Evolutionary conservation across 805 yeast genomes (phyloP).

Genomic region (Yarrowia deformans): DNA sequence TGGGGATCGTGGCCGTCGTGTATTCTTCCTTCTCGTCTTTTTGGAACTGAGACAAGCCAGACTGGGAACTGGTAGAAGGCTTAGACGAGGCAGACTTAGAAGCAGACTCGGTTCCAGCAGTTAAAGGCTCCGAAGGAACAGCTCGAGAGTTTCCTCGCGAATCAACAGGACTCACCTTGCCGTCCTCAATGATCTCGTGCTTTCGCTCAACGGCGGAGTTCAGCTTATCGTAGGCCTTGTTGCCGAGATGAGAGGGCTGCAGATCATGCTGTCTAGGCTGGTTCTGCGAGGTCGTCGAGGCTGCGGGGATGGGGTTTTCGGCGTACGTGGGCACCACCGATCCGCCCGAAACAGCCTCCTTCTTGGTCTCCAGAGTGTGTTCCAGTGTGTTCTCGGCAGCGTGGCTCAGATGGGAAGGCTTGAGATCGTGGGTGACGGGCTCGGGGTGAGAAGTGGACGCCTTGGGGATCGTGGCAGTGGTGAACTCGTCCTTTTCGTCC

Average conservation of each 20-base stretch:
- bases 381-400: slow-evolving; percentile 8
- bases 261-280: slow-evolving; percentile 9
- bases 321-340: slow-evolving; percentile 8
- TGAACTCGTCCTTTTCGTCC: slow-evolving; percentile 10
- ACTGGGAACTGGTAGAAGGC: too few species aligned
- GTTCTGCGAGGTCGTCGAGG: slow-evolving; percentile 17
- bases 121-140: neutral
- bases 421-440: slow-evolving; percentile 13
- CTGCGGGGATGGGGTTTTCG: slow-evolving; percentile 19
- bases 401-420: slow-evolving; percentile 14
- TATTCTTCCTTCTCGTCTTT: slow-evolving; percentile 1
- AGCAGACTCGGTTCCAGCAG: neutral
- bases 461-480: neutral
- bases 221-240: slow-evolving; percentile 1
- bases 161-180: slow-evolving; percentile 6
- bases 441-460: slow-evolving; percentile 13
- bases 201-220: slow-evolving; percentile 1
- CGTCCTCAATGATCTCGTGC: slow-evolving; percentile 22
- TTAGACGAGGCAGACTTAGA: neutral
- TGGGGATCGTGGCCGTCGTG: slow-evolving; percentile 2
- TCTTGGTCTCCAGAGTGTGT: slow-evolving; percentile 21
- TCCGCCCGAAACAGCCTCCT: slow-evolving; percentile 15
- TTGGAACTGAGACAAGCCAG: slow-evolving; percentile 2
- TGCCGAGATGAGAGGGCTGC: slow-evolving; percentile 13
- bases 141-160: neutral